Base-by-base conservation (phyloP, 2,329 filamentous ascomycete genomes). In the Aspergillus puulaauensis region DNA sequence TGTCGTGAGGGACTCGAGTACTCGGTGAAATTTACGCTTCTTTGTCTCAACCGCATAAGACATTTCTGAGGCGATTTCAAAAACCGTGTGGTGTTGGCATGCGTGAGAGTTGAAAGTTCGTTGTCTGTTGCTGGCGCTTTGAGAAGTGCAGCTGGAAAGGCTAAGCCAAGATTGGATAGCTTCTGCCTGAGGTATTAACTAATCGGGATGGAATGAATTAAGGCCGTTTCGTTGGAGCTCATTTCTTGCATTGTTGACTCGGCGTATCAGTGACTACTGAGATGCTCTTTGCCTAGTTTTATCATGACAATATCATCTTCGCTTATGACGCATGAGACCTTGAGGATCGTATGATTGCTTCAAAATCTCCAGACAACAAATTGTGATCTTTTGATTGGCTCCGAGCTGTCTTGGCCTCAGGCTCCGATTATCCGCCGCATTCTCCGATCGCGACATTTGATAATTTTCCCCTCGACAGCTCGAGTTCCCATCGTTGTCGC, bases 1-100 rank as follows among this genome's bases (percentile, higher is more conserved):
- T 60, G 73, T 76, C 6, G 74, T 76, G 3, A 80, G 66, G 2
- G 77, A 78, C 47, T 79, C 77, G 0, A 80, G 66, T 8, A 79
- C 73, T 40, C 77, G 75, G 54, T 80, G 76, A 37, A 79, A 80
- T 56, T 79, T 79, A 57, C 77, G 73, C 61, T 79, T 79, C 65
- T 80, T 79, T 6, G 76, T 75, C 54, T 77, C 75, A 33, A 79
- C 64, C 6, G 76, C 73, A 65, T 79, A 79, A 11, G 74, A 77
- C 75, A 77, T 77, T 35, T 69, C 24, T 49, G 33, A 17, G 47
- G 27, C 31, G n/a, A 3, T 17, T 49, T n/a, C 21, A 51, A n/a
- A 7, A n/a, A 33, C 43, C 14, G 48, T 23, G n/a, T 9, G 23
- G 35, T 15, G 37, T 37, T 35, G 14, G 33, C 11, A 31, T 19